phyloP scores from a whole-genome alignment of 257 asterid genomes.

The Solanum chmielewskii region DNA sequence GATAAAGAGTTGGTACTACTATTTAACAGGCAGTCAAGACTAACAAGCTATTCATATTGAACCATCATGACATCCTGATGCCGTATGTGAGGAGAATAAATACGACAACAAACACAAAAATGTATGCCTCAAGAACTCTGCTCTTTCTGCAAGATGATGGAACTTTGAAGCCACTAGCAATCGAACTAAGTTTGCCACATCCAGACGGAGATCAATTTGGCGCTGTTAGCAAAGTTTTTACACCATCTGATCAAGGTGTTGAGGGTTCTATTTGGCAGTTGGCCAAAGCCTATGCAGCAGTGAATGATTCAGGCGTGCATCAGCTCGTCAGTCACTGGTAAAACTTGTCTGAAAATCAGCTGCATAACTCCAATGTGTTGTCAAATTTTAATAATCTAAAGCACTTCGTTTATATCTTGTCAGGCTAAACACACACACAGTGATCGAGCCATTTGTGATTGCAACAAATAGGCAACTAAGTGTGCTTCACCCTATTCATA shows the following conservation, averaged over 20 bases:
- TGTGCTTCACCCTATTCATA: constrained; percentile 67
- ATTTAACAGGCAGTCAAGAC: constrained; percentile 4
- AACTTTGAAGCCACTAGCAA: constrained; percentile 10
- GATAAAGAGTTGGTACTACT: neutral
- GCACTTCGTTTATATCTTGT: neutral
- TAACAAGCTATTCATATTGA: constrained; percentile 9
- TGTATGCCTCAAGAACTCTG: constrained; percentile 12
- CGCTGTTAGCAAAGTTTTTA: constrained; percentile 9
- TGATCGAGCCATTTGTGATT: constrained; percentile 67
- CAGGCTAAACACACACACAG: constrained; percentile 72
- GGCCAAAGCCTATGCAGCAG: constrained; percentile 21
- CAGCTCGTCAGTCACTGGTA: constrained; percentile 20
- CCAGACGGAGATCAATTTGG: constrained; percentile 12
- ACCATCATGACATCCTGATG: constrained; percentile 14
- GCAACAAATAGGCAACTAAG: constrained; percentile 74
- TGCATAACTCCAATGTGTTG: neutral
- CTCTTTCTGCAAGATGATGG: constrained; percentile 10
- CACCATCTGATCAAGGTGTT: constrained; percentile 11
- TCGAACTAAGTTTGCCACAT: constrained; percentile 15
- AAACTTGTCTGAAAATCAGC: neutral
- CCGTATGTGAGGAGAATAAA: constrained; percentile 15
- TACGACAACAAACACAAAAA: constrained; percentile 3
- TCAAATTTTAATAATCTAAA: too few species aligned
- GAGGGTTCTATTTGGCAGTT: constrained; percentile 10
- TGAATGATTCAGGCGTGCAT: constrained; percentile 16